Evolutionary conservation across 768 basidiomycete species (phyloP).

Genomic region (Lentinula sp.): DNA sequence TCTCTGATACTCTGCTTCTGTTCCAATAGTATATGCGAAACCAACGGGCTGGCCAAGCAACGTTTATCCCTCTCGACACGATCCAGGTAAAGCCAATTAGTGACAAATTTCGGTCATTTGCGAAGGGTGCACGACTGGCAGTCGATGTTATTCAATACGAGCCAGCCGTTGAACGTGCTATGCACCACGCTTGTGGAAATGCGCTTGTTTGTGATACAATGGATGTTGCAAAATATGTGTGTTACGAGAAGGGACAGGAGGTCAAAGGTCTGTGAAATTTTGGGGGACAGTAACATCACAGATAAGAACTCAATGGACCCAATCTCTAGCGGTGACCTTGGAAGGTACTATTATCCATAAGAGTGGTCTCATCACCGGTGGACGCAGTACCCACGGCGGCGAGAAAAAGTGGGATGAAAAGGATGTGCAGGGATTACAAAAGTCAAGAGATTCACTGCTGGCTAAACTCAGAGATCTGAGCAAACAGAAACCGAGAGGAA

Average conservation of each 20-base stretch:
- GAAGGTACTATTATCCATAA: slow-evolving; percentile 98
- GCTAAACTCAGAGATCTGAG: slow-evolving; percentile 77
- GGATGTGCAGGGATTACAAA: slow-evolving; percentile 76
- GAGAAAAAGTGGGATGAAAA: slow-evolving; percentile 93
- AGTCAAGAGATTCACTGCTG: slow-evolving; percentile 65
- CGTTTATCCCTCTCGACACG: slow-evolving; percentile 97
- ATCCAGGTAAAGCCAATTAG: slow-evolving; percentile 92
- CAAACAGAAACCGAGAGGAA: slow-evolving; percentile 77
- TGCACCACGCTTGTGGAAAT: slow-evolving; percentile 95
- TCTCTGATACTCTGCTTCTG: neutral
- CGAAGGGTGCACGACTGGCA: slow-evolving; percentile 79
- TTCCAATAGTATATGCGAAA: slow-evolving; percentile 79
- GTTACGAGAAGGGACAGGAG: slow-evolving; percentile 92
- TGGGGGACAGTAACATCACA: neutral
- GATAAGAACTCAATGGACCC: neutral
- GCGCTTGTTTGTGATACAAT: slow-evolving; percentile 93
- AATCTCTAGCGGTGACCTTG: slow-evolving; percentile 76
- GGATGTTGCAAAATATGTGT: slow-evolving; percentile 86
- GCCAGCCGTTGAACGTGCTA: slow-evolving; percentile 83
- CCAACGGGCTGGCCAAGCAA: slow-evolving; percentile 92
- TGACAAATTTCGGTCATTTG: slow-evolving; percentile 91
- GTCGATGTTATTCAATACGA: slow-evolving; percentile 84
- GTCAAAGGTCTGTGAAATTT: slow-evolving; percentile 71
- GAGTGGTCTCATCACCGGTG: slow-evolving; percentile 96
- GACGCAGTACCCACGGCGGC: slow-evolving; percentile 68